These are phyloP conservation scores for Fraxinus dipetala DNA, from an alignment of 305 asterid genomes.

Conservation along the genomic window DNA sequence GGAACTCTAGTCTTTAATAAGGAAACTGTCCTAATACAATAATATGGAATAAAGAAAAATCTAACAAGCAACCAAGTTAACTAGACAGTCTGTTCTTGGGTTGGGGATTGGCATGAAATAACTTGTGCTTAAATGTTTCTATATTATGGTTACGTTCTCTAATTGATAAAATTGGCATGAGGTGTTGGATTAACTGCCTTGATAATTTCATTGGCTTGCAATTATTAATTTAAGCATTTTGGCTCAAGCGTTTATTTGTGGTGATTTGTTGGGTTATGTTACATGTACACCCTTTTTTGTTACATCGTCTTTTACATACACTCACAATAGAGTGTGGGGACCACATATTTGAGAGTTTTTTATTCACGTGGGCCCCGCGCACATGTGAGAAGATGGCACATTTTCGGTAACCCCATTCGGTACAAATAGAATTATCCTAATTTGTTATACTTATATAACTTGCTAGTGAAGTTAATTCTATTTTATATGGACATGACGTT, in stretches of 20 bases:
- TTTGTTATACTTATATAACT: neutral
- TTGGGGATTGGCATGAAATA: constrained; percentile 1
- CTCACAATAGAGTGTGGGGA: no score
- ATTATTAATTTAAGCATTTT: constrained; percentile 13
- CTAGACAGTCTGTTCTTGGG: neutral
- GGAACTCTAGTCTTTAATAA: neutral
- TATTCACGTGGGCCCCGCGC: no score
- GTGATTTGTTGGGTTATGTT: no score
- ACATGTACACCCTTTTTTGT: no score
- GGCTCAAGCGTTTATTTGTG: neutral
- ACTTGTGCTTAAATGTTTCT: neutral
- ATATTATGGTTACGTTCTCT: neutral
- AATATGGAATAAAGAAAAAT: neutral
- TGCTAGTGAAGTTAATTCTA: constrained; percentile 12
- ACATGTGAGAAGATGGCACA: no score
- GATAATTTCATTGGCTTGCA: neutral
- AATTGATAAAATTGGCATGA: neutral
- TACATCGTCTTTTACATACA: no score
- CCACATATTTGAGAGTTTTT: no score
- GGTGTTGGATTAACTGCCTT: neutral
- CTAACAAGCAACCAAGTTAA: neutral
- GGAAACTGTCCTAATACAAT: neutral
- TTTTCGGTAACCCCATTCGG: no score
- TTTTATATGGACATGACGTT: neutral
- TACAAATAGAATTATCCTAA: no score